Evolutionary conservation across 2,329 filamentous ascomycete species (phyloP).

Genomic region (Cladosporium colombiae): DNA sequence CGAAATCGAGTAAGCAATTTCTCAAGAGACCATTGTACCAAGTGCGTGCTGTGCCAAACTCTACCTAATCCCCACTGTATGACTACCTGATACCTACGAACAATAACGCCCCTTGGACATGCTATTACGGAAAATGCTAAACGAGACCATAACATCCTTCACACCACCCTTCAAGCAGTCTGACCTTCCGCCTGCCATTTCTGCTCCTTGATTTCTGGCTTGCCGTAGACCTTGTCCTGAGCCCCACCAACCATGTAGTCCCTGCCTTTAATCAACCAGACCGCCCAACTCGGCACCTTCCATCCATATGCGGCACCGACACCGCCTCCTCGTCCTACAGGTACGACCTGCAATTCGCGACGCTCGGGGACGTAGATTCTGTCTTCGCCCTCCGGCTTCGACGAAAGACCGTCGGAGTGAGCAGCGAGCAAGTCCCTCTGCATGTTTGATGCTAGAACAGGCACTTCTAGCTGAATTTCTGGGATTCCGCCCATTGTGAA

Average conservation of each 20-base stretch:
- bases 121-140: background rate
- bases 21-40: background rate
- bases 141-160: background rate
- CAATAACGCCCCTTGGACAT: background rate
- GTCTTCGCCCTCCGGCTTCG: conserved; percentile 32
- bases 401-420: conserved; percentile 21
- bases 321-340: conserved; percentile 41
- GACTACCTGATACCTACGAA: background rate
- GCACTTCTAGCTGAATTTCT: conserved; percentile 40
- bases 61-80: background rate
- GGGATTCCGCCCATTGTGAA: conserved; percentile 42
- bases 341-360: conserved; percentile 41
- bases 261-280: conserved; percentile 42
- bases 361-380: conserved; percentile 36
- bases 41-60: background rate
- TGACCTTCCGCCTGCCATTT: conserved; percentile 24
- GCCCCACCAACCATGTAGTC: conserved; percentile 39
- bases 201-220: background rate
- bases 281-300: conserved; percentile 40
- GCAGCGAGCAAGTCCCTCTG: conserved; percentile 44
- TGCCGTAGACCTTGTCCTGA: conserved; percentile 24
- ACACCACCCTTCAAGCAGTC: background rate
- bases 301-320: conserved; percentile 42
- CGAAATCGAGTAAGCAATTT: background rate
- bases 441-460: conserved; percentile 44